These are phyloP conservation scores for Eucalyptus tenuipes DNA, from an alignment of 345 rosid genomes.

Conservation along the genomic window DNA sequence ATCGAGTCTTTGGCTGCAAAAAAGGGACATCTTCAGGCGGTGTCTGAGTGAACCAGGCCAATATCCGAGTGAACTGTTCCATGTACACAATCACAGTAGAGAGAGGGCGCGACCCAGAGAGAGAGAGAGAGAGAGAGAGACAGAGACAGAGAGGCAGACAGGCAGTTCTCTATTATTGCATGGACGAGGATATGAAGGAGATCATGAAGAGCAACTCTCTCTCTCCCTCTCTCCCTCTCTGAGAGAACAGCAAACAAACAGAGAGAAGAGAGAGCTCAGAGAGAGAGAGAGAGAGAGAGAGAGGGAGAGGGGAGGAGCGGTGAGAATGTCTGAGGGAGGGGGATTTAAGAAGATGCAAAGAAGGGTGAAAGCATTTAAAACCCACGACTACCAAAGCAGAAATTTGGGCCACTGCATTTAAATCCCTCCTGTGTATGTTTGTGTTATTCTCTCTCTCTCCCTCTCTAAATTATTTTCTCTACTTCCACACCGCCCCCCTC, in stretches of 20 bases:
- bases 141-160: neutral
- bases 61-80: slow-evolving; percentile 36
- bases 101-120: neutral
- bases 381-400: slow-evolving; percentile 70
- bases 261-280: neutral
- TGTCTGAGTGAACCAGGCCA: slow-evolving; percentile 96
- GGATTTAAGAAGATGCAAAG: neutral
- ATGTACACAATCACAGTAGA: neutral
- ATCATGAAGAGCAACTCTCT: neutral
- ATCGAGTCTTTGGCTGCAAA: neutral
- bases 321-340: neutral
- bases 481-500: neutral
- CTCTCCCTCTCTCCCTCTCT: neutral
- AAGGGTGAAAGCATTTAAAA: slow-evolving; percentile 46
- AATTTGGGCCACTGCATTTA: slow-evolving; percentile 63
- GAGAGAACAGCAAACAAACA: neutral
- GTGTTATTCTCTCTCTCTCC: neutral
- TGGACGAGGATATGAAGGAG: neutral
- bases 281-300: neutral
- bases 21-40: neutral
- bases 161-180: neutral
- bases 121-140: neutral
- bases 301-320: neutral
- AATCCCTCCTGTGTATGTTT: neutral
- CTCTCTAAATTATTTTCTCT: slow-evolving; percentile 3